Percentiles rank a stretch among this genome's conserved stretches.
phyloP scores from a whole-genome alignment of 2,329 filamentous ascomycete species.

The Beauveria asiatica region DNA sequence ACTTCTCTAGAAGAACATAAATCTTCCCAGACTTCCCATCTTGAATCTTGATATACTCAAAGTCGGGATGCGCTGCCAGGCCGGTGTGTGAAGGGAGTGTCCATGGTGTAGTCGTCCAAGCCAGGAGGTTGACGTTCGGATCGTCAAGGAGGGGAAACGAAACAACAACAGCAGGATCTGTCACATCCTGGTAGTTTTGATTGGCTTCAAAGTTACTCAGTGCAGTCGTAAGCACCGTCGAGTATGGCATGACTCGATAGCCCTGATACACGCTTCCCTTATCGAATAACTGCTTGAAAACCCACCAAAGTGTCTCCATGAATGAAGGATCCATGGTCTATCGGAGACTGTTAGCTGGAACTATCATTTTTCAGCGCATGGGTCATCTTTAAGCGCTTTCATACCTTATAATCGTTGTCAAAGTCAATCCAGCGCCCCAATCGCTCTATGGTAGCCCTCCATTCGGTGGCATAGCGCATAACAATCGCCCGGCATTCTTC shows the following conservation, averaged over 20 bases:
- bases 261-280: slow-evolving; percentile 86
- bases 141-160: slow-evolving; percentile 77
- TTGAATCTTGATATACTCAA: slow-evolving; percentile 79
- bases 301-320: slow-evolving; percentile 97
- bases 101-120: slow-evolving; percentile 87
- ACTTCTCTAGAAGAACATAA: slow-evolving; percentile 75
- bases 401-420: slow-evolving; percentile 89
- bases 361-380: neutral
- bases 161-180: slow-evolving; percentile 83
- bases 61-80: slow-evolving; percentile 70
- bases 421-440: slow-evolving; percentile 96
- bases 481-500: slow-evolving; percentile 86
- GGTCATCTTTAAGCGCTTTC: slow-evolving; percentile 7
- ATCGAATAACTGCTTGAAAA: slow-evolving; percentile 87
- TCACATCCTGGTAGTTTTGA: slow-evolving; percentile 90
- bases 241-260: slow-evolving; percentile 91
- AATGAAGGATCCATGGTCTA: slow-evolving; percentile 89
- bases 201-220: slow-evolving; percentile 90
- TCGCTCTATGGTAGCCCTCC: slow-evolving; percentile 79
- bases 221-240: slow-evolving; percentile 79
- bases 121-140: slow-evolving; percentile 64
- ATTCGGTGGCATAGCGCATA: slow-evolving; percentile 81
- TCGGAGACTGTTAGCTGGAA: neutral
- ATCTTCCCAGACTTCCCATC: slow-evolving; percentile 77
- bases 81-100: slow-evolving; percentile 75